Conservation (phyloP, 352 stramenopile species). For the Pythium biforme region DNA sequence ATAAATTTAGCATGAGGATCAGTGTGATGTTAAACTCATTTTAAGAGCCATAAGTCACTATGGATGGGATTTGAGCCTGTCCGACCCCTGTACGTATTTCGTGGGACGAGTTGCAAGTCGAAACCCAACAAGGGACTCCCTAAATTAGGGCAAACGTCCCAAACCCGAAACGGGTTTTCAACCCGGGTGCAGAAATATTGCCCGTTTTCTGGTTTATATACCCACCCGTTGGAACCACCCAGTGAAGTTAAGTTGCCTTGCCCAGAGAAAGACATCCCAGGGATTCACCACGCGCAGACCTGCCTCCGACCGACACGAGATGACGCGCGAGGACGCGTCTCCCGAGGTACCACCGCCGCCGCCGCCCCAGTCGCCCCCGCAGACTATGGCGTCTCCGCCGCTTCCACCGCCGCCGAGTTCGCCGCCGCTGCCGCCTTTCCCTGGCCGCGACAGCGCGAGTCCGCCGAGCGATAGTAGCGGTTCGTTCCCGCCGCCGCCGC, state of each 20-base stretch:
- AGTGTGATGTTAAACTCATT: too few species aligned
- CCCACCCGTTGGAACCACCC: conserved; percentile 12
- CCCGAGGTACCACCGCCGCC: conserved; percentile 28
- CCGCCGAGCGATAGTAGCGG: conserved; percentile 16
- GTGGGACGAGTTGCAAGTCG: not conserved
- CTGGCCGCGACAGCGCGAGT: conserved; percentile 13
- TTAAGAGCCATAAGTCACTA: not conserved
- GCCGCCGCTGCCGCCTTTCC: conserved; percentile 12
- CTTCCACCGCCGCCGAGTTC: conserved; percentile 27
- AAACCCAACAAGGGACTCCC: not conserved
- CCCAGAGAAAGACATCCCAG: not conserved
- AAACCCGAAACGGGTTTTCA: not conserved
- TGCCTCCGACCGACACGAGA: not conserved
- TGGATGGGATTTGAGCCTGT: not conserved
- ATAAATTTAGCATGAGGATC: too few species aligned
- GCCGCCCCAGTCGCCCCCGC: conserved; percentile 25
- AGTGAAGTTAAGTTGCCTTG: conserved; percentile 5
- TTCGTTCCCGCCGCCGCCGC: conserved; percentile 22
- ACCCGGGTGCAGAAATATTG: not conserved
- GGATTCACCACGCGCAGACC: not conserved
- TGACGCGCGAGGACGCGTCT: conserved; percentile 19
- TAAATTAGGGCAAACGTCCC: not conserved
- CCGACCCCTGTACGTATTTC: not conserved
- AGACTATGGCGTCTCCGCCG: conserved; percentile 15
- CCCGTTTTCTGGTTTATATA: not conserved